Evolutionary conservation across 768 basidiomycete species (phyloP).

Genomic region (Pleurotus salmoneostramineus): DNA sequence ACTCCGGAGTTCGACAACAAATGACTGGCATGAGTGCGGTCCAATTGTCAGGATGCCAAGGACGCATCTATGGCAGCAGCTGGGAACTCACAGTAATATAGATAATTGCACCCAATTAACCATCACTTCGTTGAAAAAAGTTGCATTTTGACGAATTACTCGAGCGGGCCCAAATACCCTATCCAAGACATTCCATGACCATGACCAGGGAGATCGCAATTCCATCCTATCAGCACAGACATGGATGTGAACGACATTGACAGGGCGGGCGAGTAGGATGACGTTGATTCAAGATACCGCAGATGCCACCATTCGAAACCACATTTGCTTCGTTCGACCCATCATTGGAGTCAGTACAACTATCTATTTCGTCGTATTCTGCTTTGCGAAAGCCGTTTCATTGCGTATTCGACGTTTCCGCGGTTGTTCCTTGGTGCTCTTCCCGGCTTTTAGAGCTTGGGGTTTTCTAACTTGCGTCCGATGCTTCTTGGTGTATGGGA

Average conservation of each 20-base stretch:
- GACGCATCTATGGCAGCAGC: no score
- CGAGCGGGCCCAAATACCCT: no score
- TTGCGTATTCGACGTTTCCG: constrained; percentile 41
- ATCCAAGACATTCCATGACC: no score
- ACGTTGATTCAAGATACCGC: constrained; percentile 81
- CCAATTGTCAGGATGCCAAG: no score
- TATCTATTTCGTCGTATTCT: constrained; percentile 55
- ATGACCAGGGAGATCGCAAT: no score
- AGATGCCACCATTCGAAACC: constrained; percentile 82
- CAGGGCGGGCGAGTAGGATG: constrained; percentile 86
- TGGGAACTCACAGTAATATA: no score
- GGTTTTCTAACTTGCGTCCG: constrained; percentile 45
- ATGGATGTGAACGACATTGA: constrained; percentile 81
- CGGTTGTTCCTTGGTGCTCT: constrained; percentile 18
- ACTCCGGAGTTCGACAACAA: no score
- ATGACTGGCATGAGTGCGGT: no score
- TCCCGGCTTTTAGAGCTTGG: constrained; percentile 18
- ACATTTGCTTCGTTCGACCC: constrained; percentile 79
- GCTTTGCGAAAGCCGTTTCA: constrained; percentile 47
- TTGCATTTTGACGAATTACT: no score
- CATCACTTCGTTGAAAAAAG: no score
- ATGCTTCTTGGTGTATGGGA: constrained; percentile 31
- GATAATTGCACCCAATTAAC: no score
- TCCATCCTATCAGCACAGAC: no score
- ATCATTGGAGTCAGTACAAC: constrained; percentile 12